phyloP scores from a whole-genome alignment of 2,329 filamentous ascomycete genomes.

The Fusarium sp. region DNA sequence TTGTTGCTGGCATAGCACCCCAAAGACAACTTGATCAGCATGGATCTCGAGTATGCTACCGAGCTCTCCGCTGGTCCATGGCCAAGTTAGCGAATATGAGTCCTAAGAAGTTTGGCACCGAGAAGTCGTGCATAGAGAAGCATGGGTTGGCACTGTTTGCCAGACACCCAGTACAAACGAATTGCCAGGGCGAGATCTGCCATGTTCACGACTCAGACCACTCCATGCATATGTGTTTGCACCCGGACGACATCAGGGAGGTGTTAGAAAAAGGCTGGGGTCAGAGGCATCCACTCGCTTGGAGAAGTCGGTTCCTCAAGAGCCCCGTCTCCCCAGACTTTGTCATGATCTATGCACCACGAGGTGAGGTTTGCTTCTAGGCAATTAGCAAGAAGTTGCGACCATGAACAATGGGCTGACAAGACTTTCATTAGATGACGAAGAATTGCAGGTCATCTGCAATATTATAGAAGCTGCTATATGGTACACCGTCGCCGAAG shows the following conservation, averaged over 20 bases:
- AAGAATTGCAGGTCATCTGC: slow-evolving; percentile 74
- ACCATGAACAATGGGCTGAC: background rate
- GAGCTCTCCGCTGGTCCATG: slow-evolving; percentile 64
- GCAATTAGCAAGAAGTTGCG: background rate
- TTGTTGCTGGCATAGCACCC: slow-evolving; percentile 80
- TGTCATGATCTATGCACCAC: slow-evolving; percentile 83
- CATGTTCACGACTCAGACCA: slow-evolving; percentile 83
- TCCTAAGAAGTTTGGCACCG: slow-evolving; percentile 65
- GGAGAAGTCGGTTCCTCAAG: slow-evolving; percentile 69
- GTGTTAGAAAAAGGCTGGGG: slow-evolving; percentile 83
- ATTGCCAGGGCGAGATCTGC: slow-evolving; percentile 82
- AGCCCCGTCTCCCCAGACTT: slow-evolving; percentile 80
- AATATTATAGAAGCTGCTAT: slow-evolving; percentile 78
- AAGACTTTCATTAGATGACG: slow-evolving; percentile 56
- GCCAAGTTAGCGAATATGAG: slow-evolving; percentile 59
- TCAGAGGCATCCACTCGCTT: slow-evolving; percentile 74
- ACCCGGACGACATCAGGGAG: slow-evolving; percentile 78
- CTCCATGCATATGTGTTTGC: slow-evolving; percentile 82
- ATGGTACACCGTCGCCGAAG: slow-evolving; percentile 69
- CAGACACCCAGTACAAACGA: slow-evolving; percentile 71
- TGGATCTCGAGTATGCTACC: slow-evolving; percentile 63
- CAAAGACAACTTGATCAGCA: slow-evolving; percentile 81
- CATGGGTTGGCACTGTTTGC: slow-evolving; percentile 82
- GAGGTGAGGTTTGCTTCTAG: slow-evolving; percentile 54
- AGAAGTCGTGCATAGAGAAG: slow-evolving; percentile 83